Evolutionary conservation across 495 filamentous ascomycete genomes (phyloP).

Genomic region (Hypomontagnella monticulosa): DNA sequence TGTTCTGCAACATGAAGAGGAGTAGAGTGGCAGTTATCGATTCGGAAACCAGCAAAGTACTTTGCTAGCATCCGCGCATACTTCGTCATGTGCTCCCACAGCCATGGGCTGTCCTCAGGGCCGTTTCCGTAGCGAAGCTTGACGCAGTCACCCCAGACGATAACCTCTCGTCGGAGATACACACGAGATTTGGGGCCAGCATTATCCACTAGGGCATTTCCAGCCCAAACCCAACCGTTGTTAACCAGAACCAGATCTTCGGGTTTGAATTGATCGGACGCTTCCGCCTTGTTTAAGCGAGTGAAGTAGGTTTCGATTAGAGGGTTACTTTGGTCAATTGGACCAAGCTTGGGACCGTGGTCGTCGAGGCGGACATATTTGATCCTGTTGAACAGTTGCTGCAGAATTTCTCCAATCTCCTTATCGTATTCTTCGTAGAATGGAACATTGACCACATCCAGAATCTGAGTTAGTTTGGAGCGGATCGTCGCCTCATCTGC

Average conservation of each 20-base stretch:
- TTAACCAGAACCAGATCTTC: constrained; percentile 87
- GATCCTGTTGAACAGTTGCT: constrained; percentile 92
- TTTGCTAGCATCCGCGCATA: constrained; percentile 95
- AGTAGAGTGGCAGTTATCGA: constrained; percentile 98
- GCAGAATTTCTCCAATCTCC: constrained; percentile 82
- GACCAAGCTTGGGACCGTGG: constrained; percentile 87
- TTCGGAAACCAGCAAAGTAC: constrained; percentile 93
- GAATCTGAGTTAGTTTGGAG: constrained; percentile 64
- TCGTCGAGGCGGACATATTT: constrained; percentile 93
- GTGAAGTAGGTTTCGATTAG: constrained; percentile 98
- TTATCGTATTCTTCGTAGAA: constrained; percentile 91
- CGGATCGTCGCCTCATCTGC: constrained; percentile 59
- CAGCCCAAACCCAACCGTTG: constrained; percentile 99
- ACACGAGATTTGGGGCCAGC: constrained; percentile 88
- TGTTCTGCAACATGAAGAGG: constrained; percentile 93
- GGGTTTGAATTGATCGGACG: constrained; percentile 77
- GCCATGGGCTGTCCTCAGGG: constrained; percentile 86
- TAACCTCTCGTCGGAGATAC: constrained; percentile 93
- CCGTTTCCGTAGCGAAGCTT: constrained; percentile 90
- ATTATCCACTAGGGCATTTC: constrained; percentile 91
- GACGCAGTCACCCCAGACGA: constrained; percentile 98
- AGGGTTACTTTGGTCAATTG: constrained; percentile 77
- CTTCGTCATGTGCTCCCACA: constrained; percentile 95
- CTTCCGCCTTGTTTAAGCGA: constrained; percentile 80
- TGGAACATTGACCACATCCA: constrained; percentile 86